Evolutionary conservation across 192 early-diverging fungal species (phyloP).

Genomic region (Irineochytrium annulatum): DNA sequence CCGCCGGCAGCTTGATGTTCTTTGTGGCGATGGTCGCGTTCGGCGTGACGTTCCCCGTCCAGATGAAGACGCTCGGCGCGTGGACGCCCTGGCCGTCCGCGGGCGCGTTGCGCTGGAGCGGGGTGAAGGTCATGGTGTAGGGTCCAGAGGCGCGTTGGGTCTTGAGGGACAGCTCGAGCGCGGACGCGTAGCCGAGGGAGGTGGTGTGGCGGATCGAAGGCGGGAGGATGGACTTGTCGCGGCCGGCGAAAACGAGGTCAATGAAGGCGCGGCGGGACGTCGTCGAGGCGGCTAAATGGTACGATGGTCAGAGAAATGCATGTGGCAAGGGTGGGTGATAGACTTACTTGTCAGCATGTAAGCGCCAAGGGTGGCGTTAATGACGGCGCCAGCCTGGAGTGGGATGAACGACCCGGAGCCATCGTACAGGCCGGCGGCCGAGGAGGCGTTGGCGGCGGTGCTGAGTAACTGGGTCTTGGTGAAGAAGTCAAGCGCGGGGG

Average conservation of each 20-base stretch:
- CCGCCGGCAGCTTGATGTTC: conserved; percentile 14
- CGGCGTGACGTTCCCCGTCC: conserved; percentile 12
- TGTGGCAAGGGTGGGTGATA: too few species aligned
- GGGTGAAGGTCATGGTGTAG: background rate
- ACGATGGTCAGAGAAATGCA: too few species aligned
- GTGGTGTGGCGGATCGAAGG: background rate
- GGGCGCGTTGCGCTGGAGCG: background rate
- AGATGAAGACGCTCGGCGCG: background rate
- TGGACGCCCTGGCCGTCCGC: background rate
- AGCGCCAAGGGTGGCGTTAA: background rate
- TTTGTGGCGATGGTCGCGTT: background rate
- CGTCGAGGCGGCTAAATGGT: background rate
- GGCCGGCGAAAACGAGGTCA: background rate
- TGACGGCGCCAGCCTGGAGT: background rate
- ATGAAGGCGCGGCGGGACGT: background rate
- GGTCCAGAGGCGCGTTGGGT: background rate
- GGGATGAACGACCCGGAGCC: background rate
- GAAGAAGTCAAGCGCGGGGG: background rate
- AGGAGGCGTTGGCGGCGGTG: background rate
- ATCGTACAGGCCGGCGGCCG: background rate
- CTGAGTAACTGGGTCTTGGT: background rate
- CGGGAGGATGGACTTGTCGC: background rate
- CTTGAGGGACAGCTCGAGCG: background rate
- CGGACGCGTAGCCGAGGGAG: background rate
- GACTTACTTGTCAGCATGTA: too few species aligned